Conservation (phyloP, 345 rosid genomes). For the Isatis tinctoria region DNA sequence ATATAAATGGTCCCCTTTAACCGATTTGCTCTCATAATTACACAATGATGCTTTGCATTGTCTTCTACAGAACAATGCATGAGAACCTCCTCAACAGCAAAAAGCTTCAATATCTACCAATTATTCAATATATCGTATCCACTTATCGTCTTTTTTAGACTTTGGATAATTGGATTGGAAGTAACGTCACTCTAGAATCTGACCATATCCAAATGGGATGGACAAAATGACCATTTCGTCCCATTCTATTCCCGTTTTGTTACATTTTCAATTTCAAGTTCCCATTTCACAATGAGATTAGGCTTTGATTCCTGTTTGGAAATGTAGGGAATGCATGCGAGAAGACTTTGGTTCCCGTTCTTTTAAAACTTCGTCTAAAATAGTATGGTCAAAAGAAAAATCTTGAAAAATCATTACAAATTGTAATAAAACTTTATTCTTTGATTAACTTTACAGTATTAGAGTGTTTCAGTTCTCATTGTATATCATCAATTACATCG, state of each 20-base stretch:
- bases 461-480: not conserved
- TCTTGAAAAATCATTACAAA: no score
- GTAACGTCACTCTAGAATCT: not conserved
- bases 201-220: not conserved
- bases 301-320: no score
- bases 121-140: not conserved
- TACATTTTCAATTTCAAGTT: no score
- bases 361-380: no score
- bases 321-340: no score
- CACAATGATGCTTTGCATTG: not conserved
- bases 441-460: not conserved
- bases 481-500: not conserved
- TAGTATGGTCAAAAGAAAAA: no score
- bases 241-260: no score
- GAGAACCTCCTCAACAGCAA: not conserved
- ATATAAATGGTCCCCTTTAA: slow-evolving; percentile 15
- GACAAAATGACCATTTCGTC: not conserved
- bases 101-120: not conserved
- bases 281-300: no score
- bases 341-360: no score
- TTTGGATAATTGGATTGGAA: not conserved
- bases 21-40: not conserved
- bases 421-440: not conserved
- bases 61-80: not conserved
- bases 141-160: no score